Base-by-base conservation (phyloP, 306 rosid species). In the Prosopis cineraria region DNA sequence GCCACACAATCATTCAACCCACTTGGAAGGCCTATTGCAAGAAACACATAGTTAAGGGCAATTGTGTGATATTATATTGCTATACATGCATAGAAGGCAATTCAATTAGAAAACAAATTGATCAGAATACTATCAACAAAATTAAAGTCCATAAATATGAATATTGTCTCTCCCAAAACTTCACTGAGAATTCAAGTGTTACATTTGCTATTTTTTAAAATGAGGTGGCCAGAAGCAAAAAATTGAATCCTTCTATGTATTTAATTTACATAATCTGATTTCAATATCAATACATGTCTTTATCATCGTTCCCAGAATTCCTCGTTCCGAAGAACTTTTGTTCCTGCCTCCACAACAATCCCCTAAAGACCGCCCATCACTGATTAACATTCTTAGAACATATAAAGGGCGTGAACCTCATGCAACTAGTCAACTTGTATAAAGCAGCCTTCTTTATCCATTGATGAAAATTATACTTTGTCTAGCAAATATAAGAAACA, bases 1-100 rank as follows among this genome's bases (percentile, higher is more conserved):
- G 76, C 82, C 74, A 78, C 90, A 85, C 88, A 79, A 70, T 87
- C 98, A 96, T 91, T 83, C 98, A 90, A 93, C 68, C 89, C 84
- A 89, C 63, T 78, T 82, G 77, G 69, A 73, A 75, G 80, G 80
- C 40, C 99, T 96, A 84, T 1, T 19, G 58, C 64, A 31, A 68
- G 60, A 70, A 76, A 37, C 30, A 37, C 10, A 65, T 0, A 37
- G 47, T 36, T 64, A 65, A 37, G 70, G 17, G 25, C 29, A 65
- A 4, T 64, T 7, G 29, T 7, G 24, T 10, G 13, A 64, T 64
- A 64, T 30, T 31, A 12, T 60, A 60, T 64, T 64, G 25, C 19
- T 1, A 12, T 5, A 10, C n/a, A 20, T 72, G 68, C 25, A 79
- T 31, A 52, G 1, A 50, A 11, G 36, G 19, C 27, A 56, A 11